A percentile compares a stretch with the other conserved stretches of the same genome.
These are phyloP conservation scores for Nitzschia putrida DNA, from an alignment of 108 stramenopile species.

Conservation along the genomic window DNA sequence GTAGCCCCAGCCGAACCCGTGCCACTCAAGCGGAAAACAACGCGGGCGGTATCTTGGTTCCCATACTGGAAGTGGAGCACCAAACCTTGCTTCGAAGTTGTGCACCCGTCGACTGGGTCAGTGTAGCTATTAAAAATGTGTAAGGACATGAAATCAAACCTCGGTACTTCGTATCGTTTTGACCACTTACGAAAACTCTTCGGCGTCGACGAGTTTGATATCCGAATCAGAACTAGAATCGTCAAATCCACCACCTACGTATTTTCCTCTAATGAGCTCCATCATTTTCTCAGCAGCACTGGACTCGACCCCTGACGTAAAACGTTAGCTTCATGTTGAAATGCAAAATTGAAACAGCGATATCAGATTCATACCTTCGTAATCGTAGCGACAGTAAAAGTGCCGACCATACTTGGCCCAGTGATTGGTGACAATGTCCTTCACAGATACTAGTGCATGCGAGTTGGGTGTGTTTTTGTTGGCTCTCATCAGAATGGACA, in stretches of 20 bases:
- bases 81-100: conserved; percentile 89
- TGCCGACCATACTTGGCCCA: conserved; percentile 97
- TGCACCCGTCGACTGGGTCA: conserved; percentile 94
- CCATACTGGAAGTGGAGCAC: conserved; percentile 82
- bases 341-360: background rate
- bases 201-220: conserved; percentile 62
- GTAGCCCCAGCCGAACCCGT: conserved; percentile 98
- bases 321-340: background rate
- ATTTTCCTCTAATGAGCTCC: conserved; percentile 74
- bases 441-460: conserved; percentile 75
- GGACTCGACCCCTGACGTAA: conserved; percentile 66
- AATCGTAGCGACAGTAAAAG: conserved; percentile 98
- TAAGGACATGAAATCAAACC: background rate
- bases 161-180: background rate
- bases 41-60: conserved; percentile 85
- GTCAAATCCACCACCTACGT: conserved; percentile 53
- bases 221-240: conserved; percentile 49
- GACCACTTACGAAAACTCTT: conserved; percentile 66
- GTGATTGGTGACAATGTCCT: conserved; percentile 89
- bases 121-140: conserved; percentile 63
- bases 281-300: conserved; percentile 88
- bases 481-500: conserved; percentile 93
- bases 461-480: conserved; percentile 67
- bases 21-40: conserved; percentile 96
- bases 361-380: conserved; percentile 80